These are phyloP conservation scores for Ophiocordyceps polyrhachis-furcata DNA, from an alignment of 2,329 filamentous ascomycete species.

Conservation along the genomic window DNA sequence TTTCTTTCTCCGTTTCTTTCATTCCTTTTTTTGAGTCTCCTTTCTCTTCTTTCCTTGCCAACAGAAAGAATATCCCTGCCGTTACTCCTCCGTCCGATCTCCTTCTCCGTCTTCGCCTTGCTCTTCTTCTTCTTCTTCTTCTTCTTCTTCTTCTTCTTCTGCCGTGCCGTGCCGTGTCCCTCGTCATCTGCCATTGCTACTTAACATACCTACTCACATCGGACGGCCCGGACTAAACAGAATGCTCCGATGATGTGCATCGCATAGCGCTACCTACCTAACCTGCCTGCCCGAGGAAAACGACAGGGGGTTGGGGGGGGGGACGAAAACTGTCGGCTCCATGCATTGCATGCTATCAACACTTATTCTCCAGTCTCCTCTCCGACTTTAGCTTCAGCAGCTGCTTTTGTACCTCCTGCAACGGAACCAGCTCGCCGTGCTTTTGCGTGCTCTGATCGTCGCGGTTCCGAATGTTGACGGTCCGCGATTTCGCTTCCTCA, in stretches of 20 bases:
- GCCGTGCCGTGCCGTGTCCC: not conserved
- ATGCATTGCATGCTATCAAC: slow-evolving; percentile 6
- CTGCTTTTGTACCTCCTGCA: slow-evolving; percentile 38
- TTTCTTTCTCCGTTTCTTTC: no score
- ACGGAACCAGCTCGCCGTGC: slow-evolving; percentile 37
- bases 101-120: not conserved
- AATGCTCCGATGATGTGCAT: not conserved
- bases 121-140: not conserved
- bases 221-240: slow-evolving; percentile 11
- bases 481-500: slow-evolving; percentile 38
- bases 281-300: not conserved
- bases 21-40: no score
- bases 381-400: slow-evolving; percentile 32
- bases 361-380: slow-evolving; percentile 17
- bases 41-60: no score
- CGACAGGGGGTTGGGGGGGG: not conserved
- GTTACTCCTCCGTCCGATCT: no score
- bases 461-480: slow-evolving; percentile 45
- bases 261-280: not conserved
- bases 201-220: slow-evolving; percentile 17
- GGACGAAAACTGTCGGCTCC: not conserved
- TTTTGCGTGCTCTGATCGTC: slow-evolving; percentile 43
- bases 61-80: no score
- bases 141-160: not conserved
- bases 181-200: not conserved